Base-by-base conservation (phyloP, 148 eudicot species). In the Fagopyrum tataricum region DNA sequence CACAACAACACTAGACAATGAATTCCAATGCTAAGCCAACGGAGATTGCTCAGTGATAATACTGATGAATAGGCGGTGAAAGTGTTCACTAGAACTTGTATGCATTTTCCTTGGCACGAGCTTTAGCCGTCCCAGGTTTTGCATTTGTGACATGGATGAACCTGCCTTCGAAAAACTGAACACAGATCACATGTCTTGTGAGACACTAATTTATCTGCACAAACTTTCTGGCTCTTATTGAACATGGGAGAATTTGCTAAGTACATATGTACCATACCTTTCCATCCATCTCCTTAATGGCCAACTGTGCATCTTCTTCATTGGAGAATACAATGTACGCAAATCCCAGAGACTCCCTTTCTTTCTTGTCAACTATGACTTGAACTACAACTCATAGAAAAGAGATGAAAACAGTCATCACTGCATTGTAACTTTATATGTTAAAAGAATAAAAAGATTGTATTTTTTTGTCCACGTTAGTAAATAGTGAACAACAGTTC, bases 231-330 rank as follows among this genome's bases (percentile, higher is more conserved):
- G 18, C 44, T 64, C 40, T 64, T 31, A 15, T 14, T 14, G 64
- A 37, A 37, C 8, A 64, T 37, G 44, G 3, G 43, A 64, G n/a
- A 14, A 37, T 64, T 15, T 37, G 15, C 1, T 6, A 21, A 42
- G 43, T 42, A 42, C 67, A 59, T 31, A 1, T 31, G 2, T 31
- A 31, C 37, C 37, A 31, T 49, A 83, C 85, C 86, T 80, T 69
- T 41, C 86, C 86, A 66, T 83, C 78, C 83, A 83, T 83, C 75
- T 68, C 83, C 52, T 73, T 73, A 2, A 83, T 76, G 20, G 86
- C 83, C 52, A 69, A 70, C 76, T 78, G 79, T 44, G 83, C 83
- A 78, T 75, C 67, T 64, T 75, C 79, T 47, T 73, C 72, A 15
- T 44, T 20, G 14, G 71, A n/a, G 67, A 80, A 83, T 81, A 80